These are phyloP conservation scores for Solanum hybrid DNA, from an alignment of 305 asterid genomes.

Conservation along the genomic window DNA sequence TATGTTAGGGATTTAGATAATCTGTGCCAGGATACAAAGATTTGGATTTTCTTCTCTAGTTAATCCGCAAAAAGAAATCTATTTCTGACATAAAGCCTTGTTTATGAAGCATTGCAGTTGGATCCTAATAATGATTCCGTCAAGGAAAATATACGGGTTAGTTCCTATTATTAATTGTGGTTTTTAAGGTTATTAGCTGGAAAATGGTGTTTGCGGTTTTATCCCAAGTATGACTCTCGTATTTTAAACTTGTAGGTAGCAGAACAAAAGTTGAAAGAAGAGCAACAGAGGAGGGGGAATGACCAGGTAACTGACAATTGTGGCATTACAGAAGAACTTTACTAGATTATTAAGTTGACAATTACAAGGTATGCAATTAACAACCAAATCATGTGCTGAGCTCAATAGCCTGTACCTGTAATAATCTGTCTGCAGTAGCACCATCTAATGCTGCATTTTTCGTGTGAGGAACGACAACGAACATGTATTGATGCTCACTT, in stretches of 20 bases:
- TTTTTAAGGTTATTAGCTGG: not conserved
- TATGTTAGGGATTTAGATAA: not conserved
- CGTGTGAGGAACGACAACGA: not conserved
- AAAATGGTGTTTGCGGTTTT: not conserved
- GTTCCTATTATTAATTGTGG: not conserved
- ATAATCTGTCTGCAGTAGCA: not conserved
- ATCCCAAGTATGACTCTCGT: not conserved
- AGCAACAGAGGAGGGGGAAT: constrained; percentile 40
- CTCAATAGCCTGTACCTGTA: not conserved
- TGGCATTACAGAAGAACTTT: not conserved
- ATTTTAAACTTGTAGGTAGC: constrained; percentile 45
- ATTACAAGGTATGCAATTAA: not conserved
- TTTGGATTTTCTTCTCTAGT: not conserved
- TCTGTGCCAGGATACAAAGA: not conserved
- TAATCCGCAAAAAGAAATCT: not conserved
- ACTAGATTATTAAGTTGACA: not conserved
- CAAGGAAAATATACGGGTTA: constrained; percentile 57
- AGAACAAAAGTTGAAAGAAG: constrained; percentile 54
- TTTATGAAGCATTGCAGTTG: constrained; percentile 66
- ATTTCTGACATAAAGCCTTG: not conserved
- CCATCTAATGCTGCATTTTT: not conserved
- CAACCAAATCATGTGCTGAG: not conserved
- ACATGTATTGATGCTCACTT: not conserved
- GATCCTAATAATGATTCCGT: constrained; percentile 66
- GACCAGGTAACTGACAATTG: constrained; percentile 38